These are phyloP conservation scores for Cymbopogon flexuosus DNA, from an alignment of 202 grass and related monocot species.

Conservation along the genomic window DNA sequence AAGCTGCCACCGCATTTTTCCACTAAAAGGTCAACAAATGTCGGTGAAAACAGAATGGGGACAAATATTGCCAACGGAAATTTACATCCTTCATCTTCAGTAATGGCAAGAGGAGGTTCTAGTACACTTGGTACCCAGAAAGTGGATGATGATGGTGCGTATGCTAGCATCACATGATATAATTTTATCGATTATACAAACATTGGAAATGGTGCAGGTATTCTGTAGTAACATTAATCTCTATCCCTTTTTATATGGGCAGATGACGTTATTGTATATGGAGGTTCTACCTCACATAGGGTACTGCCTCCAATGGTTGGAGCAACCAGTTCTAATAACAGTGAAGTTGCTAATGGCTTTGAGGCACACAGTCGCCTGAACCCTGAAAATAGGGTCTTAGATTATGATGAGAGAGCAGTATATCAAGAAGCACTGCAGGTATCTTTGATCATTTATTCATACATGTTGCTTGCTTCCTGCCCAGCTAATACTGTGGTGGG, in stretches of 20 bases:
- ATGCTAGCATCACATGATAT: conserved; percentile 16
- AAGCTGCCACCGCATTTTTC: conserved; percentile 22
- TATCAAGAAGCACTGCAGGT: conserved; percentile 97
- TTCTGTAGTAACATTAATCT: conserved; percentile 14
- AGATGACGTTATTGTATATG: conserved; percentile 66
- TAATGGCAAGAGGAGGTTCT: conserved; percentile 26
- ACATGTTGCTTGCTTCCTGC: conserved; percentile 15
- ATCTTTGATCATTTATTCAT: conserved; percentile 22
- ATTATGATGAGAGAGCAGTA: conserved; percentile 71
- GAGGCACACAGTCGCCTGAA: conserved; percentile 49
- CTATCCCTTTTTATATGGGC: conserved; percentile 21
- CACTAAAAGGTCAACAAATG: conserved; percentile 22
- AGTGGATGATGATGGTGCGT: conserved; percentile 44
- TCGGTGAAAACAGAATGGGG: conserved; percentile 27
- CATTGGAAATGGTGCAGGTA: conserved; percentile 7
- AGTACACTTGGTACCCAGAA: conserved; percentile 31
- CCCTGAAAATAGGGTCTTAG: conserved; percentile 56
- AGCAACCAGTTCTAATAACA: conserved; percentile 33
- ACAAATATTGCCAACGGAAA: conserved; percentile 39
- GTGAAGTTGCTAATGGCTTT: conserved; percentile 26
- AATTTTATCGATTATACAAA: neutral
- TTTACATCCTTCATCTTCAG: conserved; percentile 39
- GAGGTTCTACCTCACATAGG: conserved; percentile 45
- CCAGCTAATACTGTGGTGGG: conserved; percentile 17
- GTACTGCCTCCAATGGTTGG: conserved; percentile 58